phyloP scores from a whole-genome alignment of 2,329 filamentous ascomycete genomes.

The Daldinia sp. region DNA sequence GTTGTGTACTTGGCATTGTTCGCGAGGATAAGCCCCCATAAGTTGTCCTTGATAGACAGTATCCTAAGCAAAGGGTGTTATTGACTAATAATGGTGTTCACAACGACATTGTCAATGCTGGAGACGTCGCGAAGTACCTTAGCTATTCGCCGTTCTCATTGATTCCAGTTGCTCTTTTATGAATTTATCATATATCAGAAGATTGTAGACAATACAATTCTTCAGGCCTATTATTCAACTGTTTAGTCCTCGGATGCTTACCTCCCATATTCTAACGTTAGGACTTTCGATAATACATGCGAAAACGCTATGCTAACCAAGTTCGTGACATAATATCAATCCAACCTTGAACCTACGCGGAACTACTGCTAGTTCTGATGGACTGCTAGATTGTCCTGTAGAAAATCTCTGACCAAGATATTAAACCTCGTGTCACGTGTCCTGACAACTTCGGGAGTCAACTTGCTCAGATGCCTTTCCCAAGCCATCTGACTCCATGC shows the following conservation, averaged over 20 bases:
- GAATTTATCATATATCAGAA: neutral
- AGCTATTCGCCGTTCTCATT: neutral
- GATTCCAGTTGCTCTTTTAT: neutral
- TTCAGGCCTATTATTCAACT: neutral
- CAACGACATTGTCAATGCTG: neutral
- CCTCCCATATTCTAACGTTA: slow-evolving; percentile 9
- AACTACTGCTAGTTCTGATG: neutral
- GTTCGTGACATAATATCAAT: neutral
- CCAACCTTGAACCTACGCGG: neutral
- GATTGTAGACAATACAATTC: neutral
- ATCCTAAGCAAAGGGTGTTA: too few relatives aligned
- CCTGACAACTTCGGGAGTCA: slow-evolving; percentile 48
- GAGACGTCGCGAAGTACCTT: neutral
- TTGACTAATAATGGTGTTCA: neutral
- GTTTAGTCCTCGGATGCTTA: slow-evolving; percentile 8
- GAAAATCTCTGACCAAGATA: slow-evolving; percentile 46
- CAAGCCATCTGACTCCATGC: slow-evolving; percentile 52
- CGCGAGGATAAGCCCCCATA: too few relatives aligned
- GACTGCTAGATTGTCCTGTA: slow-evolving; percentile 41
- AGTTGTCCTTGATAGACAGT: too few relatives aligned
- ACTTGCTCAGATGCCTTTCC: slow-evolving; percentile 46
- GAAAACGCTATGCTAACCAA: slow-evolving; percentile 8
- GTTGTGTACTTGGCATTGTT: neutral
- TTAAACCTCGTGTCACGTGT: slow-evolving; percentile 50
- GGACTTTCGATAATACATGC: slow-evolving; percentile 2